Evolutionary conservation across 176 grass and related monocot species (phyloP).

Genomic region (Triticum urartu): DNA sequence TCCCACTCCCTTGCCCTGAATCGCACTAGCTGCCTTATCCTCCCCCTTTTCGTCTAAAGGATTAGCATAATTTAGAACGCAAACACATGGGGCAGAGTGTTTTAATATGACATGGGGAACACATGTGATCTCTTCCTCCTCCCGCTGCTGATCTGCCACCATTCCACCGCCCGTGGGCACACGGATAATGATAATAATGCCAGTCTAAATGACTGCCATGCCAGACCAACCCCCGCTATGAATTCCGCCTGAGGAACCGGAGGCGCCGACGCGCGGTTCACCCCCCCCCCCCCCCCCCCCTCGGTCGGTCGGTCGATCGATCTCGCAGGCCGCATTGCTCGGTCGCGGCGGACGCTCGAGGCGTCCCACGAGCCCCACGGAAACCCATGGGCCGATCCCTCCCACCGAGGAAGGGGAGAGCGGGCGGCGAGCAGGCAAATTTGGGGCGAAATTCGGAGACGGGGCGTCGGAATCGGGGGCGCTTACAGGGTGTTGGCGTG

Average conservation of each 20-base stretch:
- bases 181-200: neutral
- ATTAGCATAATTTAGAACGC: slow-evolving; percentile 19
- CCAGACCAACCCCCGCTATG: neutral
- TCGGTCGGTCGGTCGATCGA: neutral
- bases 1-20: neutral
- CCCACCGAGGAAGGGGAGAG: neutral
- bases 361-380: neutral
- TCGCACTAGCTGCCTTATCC: neutral
- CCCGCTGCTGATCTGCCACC: slow-evolving; percentile 13
- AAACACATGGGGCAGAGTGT: neutral
- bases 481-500: slow-evolving; percentile 84
- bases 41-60: neutral
- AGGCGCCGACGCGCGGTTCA: neutral
- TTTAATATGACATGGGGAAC: slow-evolving; percentile 28
- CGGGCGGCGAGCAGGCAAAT: neutral
- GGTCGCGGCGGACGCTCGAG: neutral
- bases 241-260: slow-evolving; percentile 1
- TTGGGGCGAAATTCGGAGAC: neutral
- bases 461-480: neutral
- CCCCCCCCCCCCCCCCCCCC: neutral
- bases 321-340: slow-evolving; percentile 18
- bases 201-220: neutral
- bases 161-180: neutral
- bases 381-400: neutral
- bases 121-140: slow-evolving; percentile 19